These are phyloP conservation scores for Hypericum perforatum DNA, from an alignment of 345 rosid species.

Conservation along the genomic window DNA sequence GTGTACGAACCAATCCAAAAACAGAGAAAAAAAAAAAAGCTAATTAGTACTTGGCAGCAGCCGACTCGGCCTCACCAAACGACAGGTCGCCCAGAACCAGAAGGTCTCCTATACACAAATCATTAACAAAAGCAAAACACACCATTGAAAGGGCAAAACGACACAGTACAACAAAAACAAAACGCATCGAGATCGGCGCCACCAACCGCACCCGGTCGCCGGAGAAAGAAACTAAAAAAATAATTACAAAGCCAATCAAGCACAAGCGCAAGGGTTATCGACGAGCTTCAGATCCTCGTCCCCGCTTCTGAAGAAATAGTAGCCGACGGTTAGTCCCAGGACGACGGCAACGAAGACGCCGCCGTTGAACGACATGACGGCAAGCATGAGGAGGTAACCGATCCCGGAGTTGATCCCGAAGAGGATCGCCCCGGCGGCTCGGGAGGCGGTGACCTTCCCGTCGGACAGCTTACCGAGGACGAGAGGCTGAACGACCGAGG, in stretches of 20 bases:
- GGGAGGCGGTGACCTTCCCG: conserved; percentile 4
- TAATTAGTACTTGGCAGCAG: not conserved
- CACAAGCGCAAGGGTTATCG: conserved; percentile 22
- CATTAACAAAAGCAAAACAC: no score
- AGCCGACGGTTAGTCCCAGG: conserved; percentile 16
- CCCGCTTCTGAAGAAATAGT: conserved; percentile 14
- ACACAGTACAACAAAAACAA: no score
- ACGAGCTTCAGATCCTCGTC: conserved; percentile 8
- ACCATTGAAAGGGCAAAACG: no score
- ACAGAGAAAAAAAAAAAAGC: not conserved
- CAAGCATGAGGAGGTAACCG: conserved; percentile 24
- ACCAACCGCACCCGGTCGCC: no score
- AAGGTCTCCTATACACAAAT: no score
- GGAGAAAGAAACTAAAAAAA: not conserved
- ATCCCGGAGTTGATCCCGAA: conserved; percentile 21
- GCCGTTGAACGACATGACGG: conserved; percentile 25
- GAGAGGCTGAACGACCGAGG: conserved; percentile 6
- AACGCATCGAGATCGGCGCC: no score
- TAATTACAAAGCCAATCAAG: conserved; percentile 8
- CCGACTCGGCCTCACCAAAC: no score
- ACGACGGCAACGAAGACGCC: conserved; percentile 22
- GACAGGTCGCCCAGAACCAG: no score
- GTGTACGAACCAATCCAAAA: no score
- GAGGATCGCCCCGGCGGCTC: conserved; percentile 4
- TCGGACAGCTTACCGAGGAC: conserved; percentile 1